These are phyloP conservation scores for Quercus tomentella DNA, from an alignment of 331 rosid genomes.

Conservation along the genomic window DNA sequence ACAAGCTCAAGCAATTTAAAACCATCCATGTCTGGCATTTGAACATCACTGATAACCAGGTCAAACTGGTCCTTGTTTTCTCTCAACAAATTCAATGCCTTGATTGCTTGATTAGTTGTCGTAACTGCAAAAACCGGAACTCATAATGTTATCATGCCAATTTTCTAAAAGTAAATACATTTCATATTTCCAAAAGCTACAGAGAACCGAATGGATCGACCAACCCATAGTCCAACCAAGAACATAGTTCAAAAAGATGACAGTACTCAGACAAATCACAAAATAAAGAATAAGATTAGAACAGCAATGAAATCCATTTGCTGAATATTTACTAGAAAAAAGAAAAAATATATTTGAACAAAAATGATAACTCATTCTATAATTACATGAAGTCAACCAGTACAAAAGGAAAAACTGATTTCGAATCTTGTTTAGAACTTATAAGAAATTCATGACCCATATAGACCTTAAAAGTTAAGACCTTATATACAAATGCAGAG, in stretches of 20 bases:
- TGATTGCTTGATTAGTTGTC: slow-evolving; percentile 66
- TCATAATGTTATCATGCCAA: slow-evolving; percentile 13
- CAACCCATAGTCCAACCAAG: neutral
- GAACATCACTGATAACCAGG: slow-evolving; percentile 93
- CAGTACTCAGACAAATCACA: neutral
- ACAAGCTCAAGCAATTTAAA: slow-evolving; percentile 95
- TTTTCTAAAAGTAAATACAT: neutral
- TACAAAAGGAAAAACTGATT: neutral
- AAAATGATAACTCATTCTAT: neutral
- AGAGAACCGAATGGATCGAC: neutral
- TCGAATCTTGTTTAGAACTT: neutral
- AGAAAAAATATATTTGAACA: neutral
- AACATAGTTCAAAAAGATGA: neutral
- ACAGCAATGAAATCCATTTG: neutral
- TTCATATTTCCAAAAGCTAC: neutral
- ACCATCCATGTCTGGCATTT: slow-evolving; percentile 99
- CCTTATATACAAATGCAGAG: neutral
- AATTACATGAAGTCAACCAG: neutral
- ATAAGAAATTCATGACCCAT: neutral
- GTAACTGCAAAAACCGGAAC: slow-evolving; percentile 62
- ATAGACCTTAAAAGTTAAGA: neutral
- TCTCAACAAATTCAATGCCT: slow-evolving; percentile 75
- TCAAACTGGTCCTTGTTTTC: slow-evolving; percentile 77
- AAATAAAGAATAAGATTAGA: neutral
- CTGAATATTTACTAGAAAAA: neutral